Base-by-base conservation (phyloP, 2,329 filamentous ascomycete species). In the Mariannaea elegans region DNA sequence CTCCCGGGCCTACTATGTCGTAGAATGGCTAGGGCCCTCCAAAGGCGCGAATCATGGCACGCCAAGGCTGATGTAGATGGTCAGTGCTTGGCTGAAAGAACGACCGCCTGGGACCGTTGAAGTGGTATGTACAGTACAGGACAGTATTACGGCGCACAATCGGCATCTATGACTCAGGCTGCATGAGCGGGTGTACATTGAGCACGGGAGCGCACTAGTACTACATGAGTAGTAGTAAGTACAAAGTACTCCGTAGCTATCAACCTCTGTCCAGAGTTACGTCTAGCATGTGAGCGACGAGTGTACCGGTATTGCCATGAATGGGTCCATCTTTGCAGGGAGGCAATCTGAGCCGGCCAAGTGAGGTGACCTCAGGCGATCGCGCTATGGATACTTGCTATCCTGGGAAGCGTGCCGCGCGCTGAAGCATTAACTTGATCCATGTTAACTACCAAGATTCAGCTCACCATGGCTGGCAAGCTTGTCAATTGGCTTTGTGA, bases 81-180 rank as follows among this genome's bases (percentile, higher is more conserved):
- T 18, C 16, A 21, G 16, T 14, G 18, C 18, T 56, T 14, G 27
- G 14, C 10, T 42, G n/a, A 27, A 38, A 34, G 44, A 38, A 44
- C 23, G 38, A n/a, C 29, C 39, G 38, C 32, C 31, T 36, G 38
- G 16, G 21, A 49, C 49, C 39, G 55, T 56, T 32, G 32, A 60
- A 46, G 60, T 57, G 56, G 53, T 51, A 61, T 16, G 50, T 8
- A 6, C n/a, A n/a, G n/a, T 19, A 8, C 34, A 4, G 13, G 14
- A 31, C 27, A 31, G 27, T 31, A 31, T 31, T 31, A 16, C 34
- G 16, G 13, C 8, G n/a, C 19, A 38, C 14, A 9, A 6, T 16
- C 13, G n/a, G n/a, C 10, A 19, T 14, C 13, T 53, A 53, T 51
- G 59, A 65, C 62, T 65, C 62, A 65, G 53, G 53, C 39, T 52